phyloP scores from a whole-genome alignment of 164 flowering plant species.

The Macadamia integrifolia region DNA sequence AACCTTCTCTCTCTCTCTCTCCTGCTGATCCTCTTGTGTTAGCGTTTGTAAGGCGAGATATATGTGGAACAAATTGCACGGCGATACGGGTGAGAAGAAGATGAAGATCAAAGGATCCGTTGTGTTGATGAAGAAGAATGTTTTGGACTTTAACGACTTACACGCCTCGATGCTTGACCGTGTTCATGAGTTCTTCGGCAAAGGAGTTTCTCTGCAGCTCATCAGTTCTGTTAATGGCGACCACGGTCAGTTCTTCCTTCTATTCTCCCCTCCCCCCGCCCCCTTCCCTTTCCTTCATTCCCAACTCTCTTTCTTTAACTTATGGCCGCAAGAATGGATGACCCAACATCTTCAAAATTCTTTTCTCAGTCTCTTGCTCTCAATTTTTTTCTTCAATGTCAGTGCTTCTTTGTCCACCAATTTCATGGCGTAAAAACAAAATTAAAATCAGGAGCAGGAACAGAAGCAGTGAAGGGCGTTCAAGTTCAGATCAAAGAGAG shows the following conservation, averaged over 20 bases:
- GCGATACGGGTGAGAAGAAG: not conserved
- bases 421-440: no score
- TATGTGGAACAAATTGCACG: not conserved
- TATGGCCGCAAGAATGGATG: no score
- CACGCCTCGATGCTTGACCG: conserved; percentile 43
- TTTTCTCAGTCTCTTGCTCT: no score
- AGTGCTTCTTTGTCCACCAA: no score
- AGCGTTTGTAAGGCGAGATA: no score
- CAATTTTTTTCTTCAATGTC: no score
- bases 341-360: no score
- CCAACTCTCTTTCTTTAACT: not conserved
- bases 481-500: no score
- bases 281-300: not conserved
- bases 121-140: conserved; percentile 73
- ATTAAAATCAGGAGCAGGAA: no score
- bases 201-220: conserved; percentile 52
- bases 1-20: no score
- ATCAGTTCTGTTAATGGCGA: conserved; percentile 43
- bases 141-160: conserved; percentile 54
- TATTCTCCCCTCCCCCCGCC: not conserved
- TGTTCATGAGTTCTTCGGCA: conserved; percentile 41
- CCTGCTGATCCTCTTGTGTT: no score
- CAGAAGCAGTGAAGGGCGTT: no score
- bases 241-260: conserved; percentile 22
- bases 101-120: conserved; percentile 46